Conservation (phyloP, 1,284 basidiomycete species). For the Melampsora occidentalis region DNA sequence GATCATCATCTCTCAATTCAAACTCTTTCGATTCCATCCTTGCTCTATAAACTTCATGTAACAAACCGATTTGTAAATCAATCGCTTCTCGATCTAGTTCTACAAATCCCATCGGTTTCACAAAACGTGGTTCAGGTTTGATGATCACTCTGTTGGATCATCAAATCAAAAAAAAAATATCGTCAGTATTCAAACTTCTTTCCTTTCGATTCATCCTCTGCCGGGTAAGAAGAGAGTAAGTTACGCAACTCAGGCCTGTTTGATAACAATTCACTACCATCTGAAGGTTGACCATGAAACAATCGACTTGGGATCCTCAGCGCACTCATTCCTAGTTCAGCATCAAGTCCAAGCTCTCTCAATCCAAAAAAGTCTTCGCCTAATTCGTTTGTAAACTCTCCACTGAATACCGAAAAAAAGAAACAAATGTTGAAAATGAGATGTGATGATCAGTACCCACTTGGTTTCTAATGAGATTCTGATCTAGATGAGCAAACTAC, state of each 20-base stretch:
- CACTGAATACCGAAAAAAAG: conserved; percentile 57
- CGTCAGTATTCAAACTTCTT: background rate
- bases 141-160: background rate
- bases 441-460: background rate
- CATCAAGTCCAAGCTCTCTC: conserved; percentile 79
- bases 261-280: conserved; percentile 4
- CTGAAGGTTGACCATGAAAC: conserved; percentile 61
- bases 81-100: conserved; percentile 25
- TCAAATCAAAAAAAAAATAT: background rate
- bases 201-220: background rate
- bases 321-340: conserved; percentile 73
- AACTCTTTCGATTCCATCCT: conserved; percentile 31
- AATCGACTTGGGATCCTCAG: conserved; percentile 75
- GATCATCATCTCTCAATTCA: conserved; percentile 35
- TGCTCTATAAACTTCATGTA: conserved; percentile 24
- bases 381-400: conserved; percentile 79
- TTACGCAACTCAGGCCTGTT: conserved; percentile 25
- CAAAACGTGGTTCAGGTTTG: conserved; percentile 33
- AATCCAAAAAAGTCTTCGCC: conserved; percentile 93
- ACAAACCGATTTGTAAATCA: conserved; percentile 34
- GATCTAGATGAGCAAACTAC: background rate
- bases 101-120: conserved; percentile 28
- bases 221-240: background rate
- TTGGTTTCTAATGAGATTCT: background rate
- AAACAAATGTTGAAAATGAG: background rate